Base-by-base conservation (phyloP, 768 basidiomycete species). In the Tulasnella sp. region DNA sequence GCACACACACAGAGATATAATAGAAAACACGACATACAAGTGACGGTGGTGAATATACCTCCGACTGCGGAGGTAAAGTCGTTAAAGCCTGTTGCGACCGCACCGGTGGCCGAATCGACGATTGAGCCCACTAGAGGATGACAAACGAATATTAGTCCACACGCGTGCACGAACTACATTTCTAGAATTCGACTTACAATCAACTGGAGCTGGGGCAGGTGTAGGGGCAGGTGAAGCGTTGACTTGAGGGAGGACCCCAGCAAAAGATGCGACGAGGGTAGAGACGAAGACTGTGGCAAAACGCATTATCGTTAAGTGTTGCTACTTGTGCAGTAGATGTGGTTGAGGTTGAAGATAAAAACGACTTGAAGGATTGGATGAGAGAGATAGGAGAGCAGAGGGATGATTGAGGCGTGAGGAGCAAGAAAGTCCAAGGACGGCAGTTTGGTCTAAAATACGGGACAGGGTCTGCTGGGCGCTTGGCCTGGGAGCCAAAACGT, bases 11-110 rank as follows among this genome's bases (percentile, higher is more conserved):
- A 42, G 12, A 11, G 42, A 39, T 42, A 17, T 11, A 2, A 31
- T 37, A 39, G 11, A 3, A n/a, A 12, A 58, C 7, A 17, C 15
- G 25, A 71, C 71, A 6, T 42, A 71, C 71, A 79, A n/a, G 83
- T 84, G 31, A 70, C 82, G 4, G 76, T 78, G 3, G 80, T 79
- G 39, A 82, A 81, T 45, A 85, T 84, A 79, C 80, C 80, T 8
- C 72, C 64, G 17, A 70, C 72, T 34, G 1, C 78, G 54, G 67
- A 34, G 3, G 40, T 64, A 11, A 79, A 54, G 52, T 76, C 79
- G n/a, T 19, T 76, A 15, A 75, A 79, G n/a, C 76, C 80, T 3
- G 78, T 12, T 38, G 36, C 69, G 37, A 70, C 36, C 9, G 36
- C 37, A 37, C 4, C 36, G 37, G 69, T 42, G 69, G 29, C 29